Base-by-base conservation (phyloP, 164 flowering plant species). In the Berberis vulgaris region DNA sequence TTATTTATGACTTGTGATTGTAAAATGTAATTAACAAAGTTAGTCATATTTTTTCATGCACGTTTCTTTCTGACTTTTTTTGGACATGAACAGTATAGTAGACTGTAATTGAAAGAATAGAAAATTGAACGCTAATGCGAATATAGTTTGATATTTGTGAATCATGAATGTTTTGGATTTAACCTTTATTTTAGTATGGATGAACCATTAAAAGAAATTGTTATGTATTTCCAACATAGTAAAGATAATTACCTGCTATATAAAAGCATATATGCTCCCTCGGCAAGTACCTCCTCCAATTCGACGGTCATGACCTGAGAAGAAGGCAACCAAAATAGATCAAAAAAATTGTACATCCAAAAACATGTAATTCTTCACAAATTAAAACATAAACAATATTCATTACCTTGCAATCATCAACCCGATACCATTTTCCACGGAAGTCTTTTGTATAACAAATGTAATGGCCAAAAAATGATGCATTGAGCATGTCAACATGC, bases 401-500 rank as follows among this genome's bases (percentile, higher is more conserved):
- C 43, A 63, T 7, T 78, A 91, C 99, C 97, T 87, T 85, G 57
- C 88, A 85, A 68, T 94, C 99, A 81, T 94, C 96, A 69, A 86
- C 74, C 75, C 82, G 80, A 67, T 89, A 87, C 99, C 99, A 94
- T 64, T 76, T 79, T 63, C 97, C 99, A 64, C 65, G 6, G 43
- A 85, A 83, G 77, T 87, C 97, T 77, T 84, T 87, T 49, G 77
- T 74, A 61, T 89, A 94, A 77, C 99, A 94, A 61, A 94, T 85
- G 72, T 94, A 94, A 63, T 94, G 99, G 63, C 99, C 99, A 68
- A 91, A 94, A 77, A 63, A 94, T 43, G 99, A 91, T 13, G 99
- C 97, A 82, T 94, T 94, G 73, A 94, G 80, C 97, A 94, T 91
- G 80, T 94, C 99, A 47, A 94, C 72, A 75, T 94, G 99, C 38